These are phyloP conservation scores for Nothomitra cinnamomea DNA, from an alignment of 2,329 filamentous ascomycete species.

Conservation along the genomic window DNA sequence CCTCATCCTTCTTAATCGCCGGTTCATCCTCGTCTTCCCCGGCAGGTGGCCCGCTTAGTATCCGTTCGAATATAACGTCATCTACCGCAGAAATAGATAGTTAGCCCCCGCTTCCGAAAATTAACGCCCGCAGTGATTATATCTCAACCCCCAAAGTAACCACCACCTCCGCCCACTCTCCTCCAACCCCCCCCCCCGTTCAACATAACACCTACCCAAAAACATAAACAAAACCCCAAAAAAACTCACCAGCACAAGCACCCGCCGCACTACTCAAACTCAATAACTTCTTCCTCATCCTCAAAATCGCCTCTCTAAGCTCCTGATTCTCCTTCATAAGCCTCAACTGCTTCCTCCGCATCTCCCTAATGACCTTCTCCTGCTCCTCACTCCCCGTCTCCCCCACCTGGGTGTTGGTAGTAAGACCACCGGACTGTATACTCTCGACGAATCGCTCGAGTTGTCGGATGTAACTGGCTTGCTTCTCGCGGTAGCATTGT, in stretches of 20 bases:
- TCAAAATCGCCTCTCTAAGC: neutral
- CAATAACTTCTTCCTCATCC: conserved; percentile 1
- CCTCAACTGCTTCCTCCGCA: conserved; percentile 1
- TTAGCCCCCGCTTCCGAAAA: too few species aligned
- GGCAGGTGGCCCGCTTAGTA: neutral
- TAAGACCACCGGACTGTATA: neutral
- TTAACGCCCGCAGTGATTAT: too few species aligned
- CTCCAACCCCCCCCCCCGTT: neutral
- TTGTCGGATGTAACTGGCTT: neutral
- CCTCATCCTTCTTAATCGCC: neutral
- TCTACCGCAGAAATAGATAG: neutral
- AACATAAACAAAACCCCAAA: neutral
- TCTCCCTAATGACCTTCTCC: neutral
- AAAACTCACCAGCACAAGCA: neutral
- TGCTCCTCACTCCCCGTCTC: too few species aligned
- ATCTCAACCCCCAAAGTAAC: too few species aligned
- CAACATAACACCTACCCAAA: neutral
- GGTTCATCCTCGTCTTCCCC: neutral
- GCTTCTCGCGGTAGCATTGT: conserved; percentile 3
- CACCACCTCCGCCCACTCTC: too few species aligned
- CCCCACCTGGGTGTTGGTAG: too few species aligned
- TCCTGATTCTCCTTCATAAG: conserved; percentile 4
- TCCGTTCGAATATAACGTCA: neutral
- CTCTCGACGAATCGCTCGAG: conserved; percentile 1
- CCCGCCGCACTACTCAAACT: neutral